Base-by-base conservation (phyloP, 78 protist species). In the Dictyostelium brefeldianum region DNA sequence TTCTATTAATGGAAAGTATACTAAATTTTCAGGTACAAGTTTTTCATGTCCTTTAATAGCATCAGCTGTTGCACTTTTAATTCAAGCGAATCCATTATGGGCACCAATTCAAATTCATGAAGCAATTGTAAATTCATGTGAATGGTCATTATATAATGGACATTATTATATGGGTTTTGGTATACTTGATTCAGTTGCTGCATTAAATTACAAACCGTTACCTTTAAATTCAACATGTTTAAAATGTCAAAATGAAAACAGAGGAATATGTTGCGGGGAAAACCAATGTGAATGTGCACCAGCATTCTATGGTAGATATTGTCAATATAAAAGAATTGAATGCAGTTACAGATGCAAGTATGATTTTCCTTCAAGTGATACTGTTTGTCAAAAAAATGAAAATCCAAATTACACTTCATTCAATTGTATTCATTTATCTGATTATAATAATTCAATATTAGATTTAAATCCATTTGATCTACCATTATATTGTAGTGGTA, bases 11-110 rank as follows among this genome's bases (percentile, higher is more conserved):
- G n/a, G 50, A 6, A 69, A 77, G 4, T 83, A 67, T 17, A 82
- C 78, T 5, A 53, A n/a, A 15, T 64, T 74, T 62, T 20, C 12
- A 25, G 95, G 95, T 1, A 92, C 95, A 0, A 78, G 89, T 20
- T 92, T 92, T 25, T n/a, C 95, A 47, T 74, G 95, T 59, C 95
- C 90, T 3, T n/a, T 92, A 46, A 83, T 79, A 0, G 84, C 91
- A 20, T 89, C 91, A 0, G 81, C 65, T 15, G 53, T 92, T 29
- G 95, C 95, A 5, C 36, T 92, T 3, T 7, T 92, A 5, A 64
- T 92, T 67, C 80, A 80, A 80, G 67, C 62, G 4, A 25, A 83
- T 18, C 90, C 82, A 43, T 29, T 25, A n/a, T 90, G 95, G 95
- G 51, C 65, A 5, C 69, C 85, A 0, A 3, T 22, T 4, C 85